Conservation (phyloP, 805 yeast species). For the Yarrowia sp. region DNA sequence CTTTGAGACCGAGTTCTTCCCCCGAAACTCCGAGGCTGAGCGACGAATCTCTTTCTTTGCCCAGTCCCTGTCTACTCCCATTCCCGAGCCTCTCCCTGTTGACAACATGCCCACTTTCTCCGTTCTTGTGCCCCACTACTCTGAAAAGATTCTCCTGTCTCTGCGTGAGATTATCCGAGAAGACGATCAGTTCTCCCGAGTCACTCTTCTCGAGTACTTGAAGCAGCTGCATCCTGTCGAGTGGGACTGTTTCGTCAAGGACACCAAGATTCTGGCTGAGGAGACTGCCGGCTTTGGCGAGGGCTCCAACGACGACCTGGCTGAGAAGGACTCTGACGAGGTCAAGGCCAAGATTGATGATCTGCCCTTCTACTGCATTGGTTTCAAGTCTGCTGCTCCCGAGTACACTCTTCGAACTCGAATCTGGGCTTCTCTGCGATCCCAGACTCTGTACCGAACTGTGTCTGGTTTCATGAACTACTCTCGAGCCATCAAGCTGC, state of each 20-base stretch:
- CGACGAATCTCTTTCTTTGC: constrained; percentile 99
- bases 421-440: constrained; percentile 97
- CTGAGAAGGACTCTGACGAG: constrained; percentile 59
- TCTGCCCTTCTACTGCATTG: constrained; percentile 70
- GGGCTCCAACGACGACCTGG: constrained; percentile 38
- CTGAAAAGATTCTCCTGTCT: constrained; percentile 91
- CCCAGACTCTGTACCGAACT: constrained; percentile 95
- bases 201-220: constrained; percentile 87
- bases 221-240: constrained; percentile 94
- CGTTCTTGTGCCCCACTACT: constrained; percentile 91
- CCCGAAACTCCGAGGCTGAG: constrained; percentile 95
- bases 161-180: constrained; percentile 94
- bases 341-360: constrained; percentile 86
- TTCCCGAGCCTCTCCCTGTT: constrained; percentile 97
- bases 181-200: constrained; percentile 94
- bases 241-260: constrained; percentile 97
- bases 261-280: constrained; percentile 91
- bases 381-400: constrained; percentile 92
- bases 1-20: constrained; percentile 95
- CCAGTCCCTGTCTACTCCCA: constrained; percentile 96
- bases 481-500: constrained; percentile 88
- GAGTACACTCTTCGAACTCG: constrained; percentile 94
- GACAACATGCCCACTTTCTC: constrained; percentile 99
- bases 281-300: constrained; percentile 81
- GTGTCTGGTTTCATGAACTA: constrained; percentile 98